Evolutionary conservation across 257 asterid species (phyloP).

Genomic region (Solanum verrucosum): DNA sequence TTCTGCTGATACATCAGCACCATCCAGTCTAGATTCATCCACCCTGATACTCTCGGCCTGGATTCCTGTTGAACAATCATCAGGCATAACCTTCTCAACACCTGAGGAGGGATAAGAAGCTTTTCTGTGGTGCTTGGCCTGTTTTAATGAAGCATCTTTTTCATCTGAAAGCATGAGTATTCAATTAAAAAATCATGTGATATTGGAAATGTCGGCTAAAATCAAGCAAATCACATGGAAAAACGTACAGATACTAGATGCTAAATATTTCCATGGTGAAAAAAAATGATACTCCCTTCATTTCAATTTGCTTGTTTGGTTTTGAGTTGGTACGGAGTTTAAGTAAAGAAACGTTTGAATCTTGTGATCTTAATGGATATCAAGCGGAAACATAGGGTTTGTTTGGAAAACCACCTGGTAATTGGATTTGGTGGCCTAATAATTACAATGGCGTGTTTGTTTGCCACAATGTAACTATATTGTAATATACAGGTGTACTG

Average conservation of each 20-base stretch:
- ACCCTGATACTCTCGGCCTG: background rate
- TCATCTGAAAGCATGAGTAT: background rate
- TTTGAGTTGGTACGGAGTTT: background rate
- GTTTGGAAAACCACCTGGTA: background rate
- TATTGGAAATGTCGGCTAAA: background rate
- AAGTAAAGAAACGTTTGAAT: background rate
- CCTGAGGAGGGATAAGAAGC: background rate
- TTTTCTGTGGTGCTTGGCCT: background rate
- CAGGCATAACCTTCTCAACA: background rate
- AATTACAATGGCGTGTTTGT: background rate
- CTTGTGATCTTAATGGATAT: background rate
- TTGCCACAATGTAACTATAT: background rate
- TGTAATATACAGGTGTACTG: background rate
- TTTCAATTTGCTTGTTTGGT: background rate
- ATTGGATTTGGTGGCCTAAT: background rate
- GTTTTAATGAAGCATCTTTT: background rate
- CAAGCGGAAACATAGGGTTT: background rate
- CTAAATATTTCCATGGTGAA: background rate
- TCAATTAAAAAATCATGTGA: background rate
- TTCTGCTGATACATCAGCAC: background rate
- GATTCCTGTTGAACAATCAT: background rate
- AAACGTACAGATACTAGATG: background rate
- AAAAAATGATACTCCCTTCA: background rate
- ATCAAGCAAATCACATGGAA: background rate
- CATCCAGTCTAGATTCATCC: conserved; percentile 7